These are phyloP conservation scores for Apiospora koreana DNA, from an alignment of 2,329 filamentous ascomycete species.

Conservation along the genomic window DNA sequence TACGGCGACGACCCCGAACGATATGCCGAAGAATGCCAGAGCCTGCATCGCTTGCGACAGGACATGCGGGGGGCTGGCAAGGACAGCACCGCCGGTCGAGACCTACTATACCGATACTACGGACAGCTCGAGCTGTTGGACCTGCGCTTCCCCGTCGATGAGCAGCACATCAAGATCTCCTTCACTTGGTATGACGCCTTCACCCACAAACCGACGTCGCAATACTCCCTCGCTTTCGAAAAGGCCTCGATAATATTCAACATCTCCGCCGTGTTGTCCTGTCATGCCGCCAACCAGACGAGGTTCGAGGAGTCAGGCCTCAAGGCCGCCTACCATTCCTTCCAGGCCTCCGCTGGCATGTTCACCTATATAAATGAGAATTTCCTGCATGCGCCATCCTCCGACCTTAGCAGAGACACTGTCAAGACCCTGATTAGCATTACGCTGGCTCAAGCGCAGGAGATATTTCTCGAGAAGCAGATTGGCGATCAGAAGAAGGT, in stretches of 20 bases:
- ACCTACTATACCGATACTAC: slow-evolving; percentile 95
- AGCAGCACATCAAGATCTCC: slow-evolving; percentile 98
- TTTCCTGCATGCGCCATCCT: slow-evolving; percentile 94
- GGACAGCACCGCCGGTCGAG: slow-evolving; percentile 90
- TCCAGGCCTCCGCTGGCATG: slow-evolving; percentile 98
- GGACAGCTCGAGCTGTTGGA: slow-evolving; percentile 95
- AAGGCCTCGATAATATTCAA: slow-evolving; percentile 99
- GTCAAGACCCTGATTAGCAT: slow-evolving; percentile 92
- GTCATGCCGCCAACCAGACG: slow-evolving; percentile 91
- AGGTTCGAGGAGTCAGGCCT: slow-evolving; percentile 88
- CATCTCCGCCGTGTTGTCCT: slow-evolving; percentile 94
- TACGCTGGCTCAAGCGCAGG: slow-evolving; percentile 93
- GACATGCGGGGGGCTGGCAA: slow-evolving; percentile 98
- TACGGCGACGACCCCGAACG: slow-evolving; percentile 97
- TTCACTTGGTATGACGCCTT: slow-evolving; percentile 99
- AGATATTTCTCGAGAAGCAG: slow-evolving; percentile 97
- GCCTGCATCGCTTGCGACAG: slow-evolving; percentile 91
- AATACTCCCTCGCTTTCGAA: slow-evolving; percentile 95
- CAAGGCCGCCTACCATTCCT: slow-evolving; percentile 97
- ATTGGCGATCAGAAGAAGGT: slow-evolving; percentile 90
- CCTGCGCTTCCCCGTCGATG: slow-evolving; percentile 92
- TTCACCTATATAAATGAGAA: slow-evolving; percentile 99
- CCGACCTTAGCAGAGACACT: slow-evolving; percentile 92
- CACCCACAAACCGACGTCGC: slow-evolving; percentile 94
- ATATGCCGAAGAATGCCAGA: slow-evolving; percentile 93